Percentiles rank a stretch among this genome's conserved stretches.
phyloP scores from a whole-genome alignment of 257 asterid genomes.

The Solanum verrucosum region DNA sequence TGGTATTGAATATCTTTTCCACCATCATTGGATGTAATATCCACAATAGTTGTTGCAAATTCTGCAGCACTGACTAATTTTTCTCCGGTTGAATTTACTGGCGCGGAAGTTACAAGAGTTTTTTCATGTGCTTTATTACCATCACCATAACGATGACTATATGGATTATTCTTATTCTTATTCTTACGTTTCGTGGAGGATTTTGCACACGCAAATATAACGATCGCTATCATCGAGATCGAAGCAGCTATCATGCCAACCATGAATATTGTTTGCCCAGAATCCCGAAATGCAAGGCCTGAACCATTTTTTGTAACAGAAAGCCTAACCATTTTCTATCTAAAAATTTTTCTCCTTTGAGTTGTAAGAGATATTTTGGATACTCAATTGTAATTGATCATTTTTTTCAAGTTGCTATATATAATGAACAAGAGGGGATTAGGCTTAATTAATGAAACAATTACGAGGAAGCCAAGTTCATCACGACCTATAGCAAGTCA shows the following conservation, averaged over 20 bases:
- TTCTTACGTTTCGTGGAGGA: background rate
- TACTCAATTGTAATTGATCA: background rate
- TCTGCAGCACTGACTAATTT: background rate
- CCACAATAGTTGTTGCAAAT: background rate
- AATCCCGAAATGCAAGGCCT: background rate
- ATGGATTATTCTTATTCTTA: background rate
- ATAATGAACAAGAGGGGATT: background rate
- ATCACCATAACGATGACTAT: background rate
- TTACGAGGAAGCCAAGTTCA: background rate
- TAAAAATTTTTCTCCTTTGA: too few relatives aligned
- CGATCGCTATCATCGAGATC: background rate
- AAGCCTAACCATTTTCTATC: background rate
- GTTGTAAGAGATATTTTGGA: background rate
- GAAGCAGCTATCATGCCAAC: background rate
- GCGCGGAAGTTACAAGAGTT: background rate
- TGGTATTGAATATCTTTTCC: background rate
- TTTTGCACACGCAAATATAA: background rate
- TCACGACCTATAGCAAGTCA: background rate
- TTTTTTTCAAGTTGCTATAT: background rate
- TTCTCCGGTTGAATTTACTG: background rate
- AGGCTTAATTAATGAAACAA: background rate
- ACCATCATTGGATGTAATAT: background rate
- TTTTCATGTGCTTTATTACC: background rate
- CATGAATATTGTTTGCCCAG: background rate
- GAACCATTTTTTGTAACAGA: background rate